A percentile compares a stretch with the other conserved stretches of the same genome.
Evolutionary conservation across 176 grass and related monocot genomes (phyloP).

Genomic region (Cenchrus americanus): DNA sequence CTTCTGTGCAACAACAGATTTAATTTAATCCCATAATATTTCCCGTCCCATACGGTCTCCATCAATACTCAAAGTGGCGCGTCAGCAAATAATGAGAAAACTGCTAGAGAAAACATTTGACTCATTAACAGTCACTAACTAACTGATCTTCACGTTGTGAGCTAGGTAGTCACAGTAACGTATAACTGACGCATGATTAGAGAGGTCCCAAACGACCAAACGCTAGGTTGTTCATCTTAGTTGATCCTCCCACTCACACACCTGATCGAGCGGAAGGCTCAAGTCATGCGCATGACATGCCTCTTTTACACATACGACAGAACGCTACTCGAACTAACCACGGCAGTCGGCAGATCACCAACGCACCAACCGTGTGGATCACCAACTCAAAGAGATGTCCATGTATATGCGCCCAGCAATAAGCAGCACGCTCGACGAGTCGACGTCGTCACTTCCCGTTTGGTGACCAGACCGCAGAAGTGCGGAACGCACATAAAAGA

Average conservation of each 20-base stretch:
- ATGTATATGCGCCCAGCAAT: neutral
- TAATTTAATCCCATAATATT: too few relatives aligned
- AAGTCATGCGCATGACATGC: neutral
- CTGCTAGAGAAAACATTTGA: too few relatives aligned
- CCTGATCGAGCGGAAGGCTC: neutral
- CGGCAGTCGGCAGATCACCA: slow-evolving; percentile 56
- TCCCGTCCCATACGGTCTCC: too few relatives aligned
- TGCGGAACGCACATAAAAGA: slow-evolving; percentile 41
- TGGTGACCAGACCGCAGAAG: slow-evolving; percentile 46
- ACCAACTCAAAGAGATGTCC: slow-evolving; percentile 42
- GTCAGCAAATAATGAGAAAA: too few relatives aligned
- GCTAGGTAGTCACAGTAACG: too few relatives aligned
- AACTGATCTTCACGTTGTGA: too few relatives aligned
- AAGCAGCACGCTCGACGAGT: neutral
- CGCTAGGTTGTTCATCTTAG: slow-evolving; percentile 43
- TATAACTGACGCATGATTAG: neutral
- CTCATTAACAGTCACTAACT: neutral
- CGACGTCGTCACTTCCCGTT: slow-evolving; percentile 6
- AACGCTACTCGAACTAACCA: slow-evolving; percentile 17
- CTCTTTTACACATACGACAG: slow-evolving; percentile 2
- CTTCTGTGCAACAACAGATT: too few relatives aligned
- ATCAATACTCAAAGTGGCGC: too few relatives aligned
- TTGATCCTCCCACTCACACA: slow-evolving; percentile 36
- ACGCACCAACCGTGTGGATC: slow-evolving; percentile 46
- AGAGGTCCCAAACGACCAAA: slow-evolving; percentile 14